Evolutionary conservation across 768 basidiomycete genomes (phyloP).

Genomic region (Exidia glandulosa): DNA sequence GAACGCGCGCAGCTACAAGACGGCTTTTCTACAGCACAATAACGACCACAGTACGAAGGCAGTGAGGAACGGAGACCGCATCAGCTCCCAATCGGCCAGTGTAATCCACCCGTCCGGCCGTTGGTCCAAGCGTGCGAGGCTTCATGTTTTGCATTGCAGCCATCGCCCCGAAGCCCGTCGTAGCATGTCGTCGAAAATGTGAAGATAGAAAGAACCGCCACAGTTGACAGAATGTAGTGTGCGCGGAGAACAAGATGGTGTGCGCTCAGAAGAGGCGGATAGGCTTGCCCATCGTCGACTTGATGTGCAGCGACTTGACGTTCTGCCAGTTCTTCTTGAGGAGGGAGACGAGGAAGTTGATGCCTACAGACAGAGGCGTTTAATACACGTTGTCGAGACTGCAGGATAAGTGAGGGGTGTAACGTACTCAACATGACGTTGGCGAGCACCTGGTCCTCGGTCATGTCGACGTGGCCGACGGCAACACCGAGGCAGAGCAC

Average conservation of each 20-base stretch:
- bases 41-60: background rate
- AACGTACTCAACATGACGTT: slow-evolving; percentile 94
- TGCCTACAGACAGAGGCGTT: slow-evolving; percentile 62
- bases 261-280: slow-evolving; percentile 80
- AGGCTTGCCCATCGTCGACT: slow-evolving; percentile 99
- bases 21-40: background rate
- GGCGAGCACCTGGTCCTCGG: slow-evolving; percentile 88
- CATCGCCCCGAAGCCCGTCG: too few relatives aligned
- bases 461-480: slow-evolving; percentile 96
- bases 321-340: slow-evolving; percentile 99
- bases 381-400: background rate
- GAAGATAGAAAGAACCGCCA: background rate
- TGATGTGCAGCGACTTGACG: slow-evolving; percentile 96
- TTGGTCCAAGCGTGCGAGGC: slow-evolving; percentile 99
- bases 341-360: slow-evolving; percentile 99
- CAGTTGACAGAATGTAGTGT: slow-evolving; percentile 1
- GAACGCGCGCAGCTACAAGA: background rate
- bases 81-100: slow-evolving; percentile 83
- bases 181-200: too few relatives aligned
- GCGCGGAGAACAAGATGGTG: slow-evolving; percentile 1
- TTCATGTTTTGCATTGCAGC: slow-evolving; percentile 82
- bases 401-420: background rate
- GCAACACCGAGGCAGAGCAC: slow-evolving; percentile 98
- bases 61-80: slow-evolving; percentile 20
- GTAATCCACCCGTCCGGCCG: slow-evolving; percentile 45